Conservation (phyloP, 306 rosid genomes). For the Pyrus betulifolia region DNA sequence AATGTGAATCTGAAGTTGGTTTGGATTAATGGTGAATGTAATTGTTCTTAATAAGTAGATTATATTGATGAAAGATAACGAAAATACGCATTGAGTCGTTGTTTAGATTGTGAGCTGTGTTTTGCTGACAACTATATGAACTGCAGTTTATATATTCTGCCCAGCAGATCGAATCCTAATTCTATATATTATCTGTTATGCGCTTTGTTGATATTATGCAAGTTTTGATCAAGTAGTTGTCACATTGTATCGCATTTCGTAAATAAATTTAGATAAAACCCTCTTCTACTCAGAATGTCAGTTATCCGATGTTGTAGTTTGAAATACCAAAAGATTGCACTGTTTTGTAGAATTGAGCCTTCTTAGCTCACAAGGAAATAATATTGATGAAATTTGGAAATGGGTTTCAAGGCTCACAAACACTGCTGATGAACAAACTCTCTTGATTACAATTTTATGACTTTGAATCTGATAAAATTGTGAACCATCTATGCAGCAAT, state of each 20-base stretch:
- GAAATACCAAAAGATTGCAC: neutral
- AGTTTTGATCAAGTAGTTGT: neutral
- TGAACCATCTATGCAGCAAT: slow-evolving; percentile 74
- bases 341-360: too few species aligned
- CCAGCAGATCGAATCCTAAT: neutral
- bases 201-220: neutral
- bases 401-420: neutral
- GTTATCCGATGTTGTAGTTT: neutral
- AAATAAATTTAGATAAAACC: neutral
- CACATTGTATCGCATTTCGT: neutral
- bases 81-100: neutral
- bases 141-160: neutral
- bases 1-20: neutral
- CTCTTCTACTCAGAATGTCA: neutral
- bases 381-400: neutral
- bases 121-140: neutral
- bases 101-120: neutral
- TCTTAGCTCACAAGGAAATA: neutral
- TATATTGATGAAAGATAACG: neutral
- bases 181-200: neutral
- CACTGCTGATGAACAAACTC: neutral
- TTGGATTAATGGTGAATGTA: neutral
- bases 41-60: neutral
- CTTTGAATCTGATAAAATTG: slow-evolving; percentile 39
- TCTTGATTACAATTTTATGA: slow-evolving; percentile 24